Evolutionary conservation across 1,284 basidiomycete species (phyloP), one percentile per base, ranked within the genome.

Genomic region (Spongispora temasekensis): DNA sequence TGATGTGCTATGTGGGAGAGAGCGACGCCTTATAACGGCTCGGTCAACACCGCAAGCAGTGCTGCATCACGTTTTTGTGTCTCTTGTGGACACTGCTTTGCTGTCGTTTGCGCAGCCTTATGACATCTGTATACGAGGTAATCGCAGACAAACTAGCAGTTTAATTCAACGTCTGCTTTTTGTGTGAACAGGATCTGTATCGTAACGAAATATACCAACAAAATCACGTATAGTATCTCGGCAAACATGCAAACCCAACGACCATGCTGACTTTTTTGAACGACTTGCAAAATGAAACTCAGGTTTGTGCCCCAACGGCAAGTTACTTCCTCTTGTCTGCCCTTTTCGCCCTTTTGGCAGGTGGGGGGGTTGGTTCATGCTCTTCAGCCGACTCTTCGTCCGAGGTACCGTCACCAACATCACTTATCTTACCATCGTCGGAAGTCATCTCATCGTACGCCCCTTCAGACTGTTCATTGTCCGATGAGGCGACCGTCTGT

Each of bases 321-420:
- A 37, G 62, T 58, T 63, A 70, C 67, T 71, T 77, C 65, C 67
- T 80, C 65, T 70, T 72, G 42, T 71, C 71, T 31, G 64, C 67
- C 64, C 67, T 77, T 68, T 75, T 81, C 60, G 68, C 64, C 62
- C 71, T 77, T 56, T 72, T 71, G 53, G 71, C 64, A 34, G 72
- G 67, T 31, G 76, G 76, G 53, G 73, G 74, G 5, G 74, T 71
- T 34, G 71, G 68, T 10, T 62, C 65, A 27, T 68, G 68, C 10
- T 62, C 65, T 28, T 68, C 9, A 15, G 60, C 67, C 6, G 58
- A 56, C 12, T 59, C 69, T 0, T 66, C 64, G 4, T 71, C 71
- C 30, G 56, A 61, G 72, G 70, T 58, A 73, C 73, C 75, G 0
- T 76, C 76, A 2, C 67, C 74, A 0, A 72, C 71, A 4, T 62